These are phyloP conservation scores for Lasiodiplodia sp. DNA, from an alignment of 2,329 filamentous ascomycete genomes.

Conservation along the genomic window DNA sequence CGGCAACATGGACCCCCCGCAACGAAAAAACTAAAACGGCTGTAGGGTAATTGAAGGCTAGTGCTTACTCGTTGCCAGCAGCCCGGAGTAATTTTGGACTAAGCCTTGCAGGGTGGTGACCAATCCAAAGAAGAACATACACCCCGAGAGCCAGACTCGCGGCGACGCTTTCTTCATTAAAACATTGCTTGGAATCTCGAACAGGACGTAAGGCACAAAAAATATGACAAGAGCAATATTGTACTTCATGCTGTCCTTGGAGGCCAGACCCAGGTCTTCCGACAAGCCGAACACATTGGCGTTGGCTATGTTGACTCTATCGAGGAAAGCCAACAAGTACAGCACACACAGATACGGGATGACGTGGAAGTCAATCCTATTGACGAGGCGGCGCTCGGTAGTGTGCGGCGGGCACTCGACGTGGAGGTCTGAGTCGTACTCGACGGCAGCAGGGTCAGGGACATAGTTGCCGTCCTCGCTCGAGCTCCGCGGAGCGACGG, in stretches of 20 bases:
- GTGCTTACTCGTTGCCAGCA: slow-evolving; percentile 68
- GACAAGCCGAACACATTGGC: slow-evolving; percentile 60
- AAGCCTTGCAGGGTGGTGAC: slow-evolving; percentile 79
- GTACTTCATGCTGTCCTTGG: slow-evolving; percentile 49
- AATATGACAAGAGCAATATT: slow-evolving; percentile 63
- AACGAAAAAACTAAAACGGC: background rate
- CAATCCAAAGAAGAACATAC: slow-evolving; percentile 86
- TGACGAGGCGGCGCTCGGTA: slow-evolving; percentile 56
- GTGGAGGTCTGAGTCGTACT: slow-evolving; percentile 49
- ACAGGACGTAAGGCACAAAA: slow-evolving; percentile 62
- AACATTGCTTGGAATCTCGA: slow-evolving; percentile 62
- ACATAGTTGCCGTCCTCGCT: slow-evolving; percentile 22
- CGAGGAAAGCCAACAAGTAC: slow-evolving; percentile 59
- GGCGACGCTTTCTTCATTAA: slow-evolving; percentile 61
- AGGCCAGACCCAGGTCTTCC: slow-evolving; percentile 52
- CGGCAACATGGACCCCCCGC: no score
- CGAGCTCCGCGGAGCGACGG: slow-evolving; percentile 21
- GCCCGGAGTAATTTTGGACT: slow-evolving; percentile 76
- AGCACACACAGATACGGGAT: slow-evolving; percentile 60
- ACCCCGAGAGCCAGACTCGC: slow-evolving; percentile 62
- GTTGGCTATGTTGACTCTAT: slow-evolving; percentile 62
- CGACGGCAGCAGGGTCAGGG: slow-evolving; percentile 30
- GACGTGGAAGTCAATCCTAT: slow-evolving; percentile 56
- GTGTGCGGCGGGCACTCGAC: slow-evolving; percentile 57
- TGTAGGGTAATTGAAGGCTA: background rate